phyloP scores from a whole-genome alignment of 164 flowering plant genomes.

The Vitis riparia region DNA sequence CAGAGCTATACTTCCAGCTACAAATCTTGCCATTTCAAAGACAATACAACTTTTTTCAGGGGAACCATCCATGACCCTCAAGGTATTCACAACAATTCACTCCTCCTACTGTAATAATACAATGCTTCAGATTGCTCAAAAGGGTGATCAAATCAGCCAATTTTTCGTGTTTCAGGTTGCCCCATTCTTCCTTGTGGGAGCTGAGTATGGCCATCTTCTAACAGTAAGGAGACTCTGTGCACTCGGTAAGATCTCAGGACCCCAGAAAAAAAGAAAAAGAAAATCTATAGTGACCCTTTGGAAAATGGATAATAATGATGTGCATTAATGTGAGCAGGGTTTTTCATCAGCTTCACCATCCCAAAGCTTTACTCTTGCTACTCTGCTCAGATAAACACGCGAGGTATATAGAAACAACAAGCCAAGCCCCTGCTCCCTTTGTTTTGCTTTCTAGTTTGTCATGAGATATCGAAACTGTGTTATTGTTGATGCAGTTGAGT shows the following conservation, averaged over 20 bases:
- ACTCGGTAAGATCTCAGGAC: slow-evolving; percentile 43
- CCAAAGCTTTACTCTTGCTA: slow-evolving; percentile 78
- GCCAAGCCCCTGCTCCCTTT: too few species aligned
- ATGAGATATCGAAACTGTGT: background rate
- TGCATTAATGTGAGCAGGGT: slow-evolving; percentile 50
- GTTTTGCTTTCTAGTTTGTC: background rate
- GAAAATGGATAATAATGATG: background rate
- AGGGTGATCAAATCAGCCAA: background rate
- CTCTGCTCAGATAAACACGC: slow-evolving; percentile 46
- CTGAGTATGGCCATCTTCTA: slow-evolving; percentile 85
- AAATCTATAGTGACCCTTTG: too few species aligned
- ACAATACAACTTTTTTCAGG: slow-evolving; percentile 78
- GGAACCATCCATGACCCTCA: slow-evolving; percentile 87
- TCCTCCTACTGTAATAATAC: background rate
- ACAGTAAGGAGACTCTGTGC: slow-evolving; percentile 78
- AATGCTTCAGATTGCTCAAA: slow-evolving; percentile 6
- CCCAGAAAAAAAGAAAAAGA: too few species aligned
- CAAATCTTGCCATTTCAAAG: slow-evolving; percentile 68
- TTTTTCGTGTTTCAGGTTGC: slow-evolving; percentile 52
- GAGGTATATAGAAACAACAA: slow-evolving; percentile 40
- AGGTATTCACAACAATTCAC: slow-evolving; percentile 36
- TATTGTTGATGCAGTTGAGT: slow-evolving; percentile 44
- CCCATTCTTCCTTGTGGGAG: slow-evolving; percentile 73
- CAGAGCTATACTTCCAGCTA: slow-evolving; percentile 65
- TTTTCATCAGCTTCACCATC: slow-evolving; percentile 67